Evolutionary conservation across 2,329 filamentous ascomycete species (phyloP).

Genomic region (Alternaria metachromatica): DNA sequence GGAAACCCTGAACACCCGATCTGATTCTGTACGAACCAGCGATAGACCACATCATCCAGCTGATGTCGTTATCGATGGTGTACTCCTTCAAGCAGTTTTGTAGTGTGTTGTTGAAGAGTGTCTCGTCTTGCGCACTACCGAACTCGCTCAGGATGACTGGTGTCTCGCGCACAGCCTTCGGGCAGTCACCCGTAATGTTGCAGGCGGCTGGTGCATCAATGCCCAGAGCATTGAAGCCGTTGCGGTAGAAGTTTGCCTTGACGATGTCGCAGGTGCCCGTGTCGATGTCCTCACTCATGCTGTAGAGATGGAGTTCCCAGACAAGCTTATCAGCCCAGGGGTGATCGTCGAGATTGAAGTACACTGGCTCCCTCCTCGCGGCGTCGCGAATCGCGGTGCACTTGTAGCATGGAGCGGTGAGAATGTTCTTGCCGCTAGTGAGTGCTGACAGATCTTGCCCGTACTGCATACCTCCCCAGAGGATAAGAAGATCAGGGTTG

Average conservation of each 20-base stretch:
- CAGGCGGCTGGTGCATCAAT: constrained; percentile 46
- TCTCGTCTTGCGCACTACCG: constrained; percentile 46
- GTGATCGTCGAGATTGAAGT: constrained; percentile 56
- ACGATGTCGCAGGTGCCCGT: constrained; percentile 58
- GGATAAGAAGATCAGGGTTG: constrained; percentile 61
- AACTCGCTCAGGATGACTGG: constrained; percentile 50
- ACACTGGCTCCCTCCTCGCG: constrained; percentile 51
- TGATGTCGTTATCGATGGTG: constrained; percentile 54
- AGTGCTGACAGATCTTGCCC: constrained; percentile 59
- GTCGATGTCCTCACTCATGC: constrained; percentile 47
- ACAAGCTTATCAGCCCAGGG: constrained; percentile 63
- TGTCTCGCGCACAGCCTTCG: constrained; percentile 42
- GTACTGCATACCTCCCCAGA: constrained; percentile 63
- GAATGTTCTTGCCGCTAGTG: constrained; percentile 47
- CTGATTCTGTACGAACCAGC: constrained; percentile 58
- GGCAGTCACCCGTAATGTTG: constrained; percentile 45
- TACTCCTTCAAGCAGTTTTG: constrained; percentile 56
- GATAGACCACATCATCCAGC: constrained; percentile 60
- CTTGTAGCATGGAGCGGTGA: constrained; percentile 50
- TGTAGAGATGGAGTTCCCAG: constrained; percentile 67
- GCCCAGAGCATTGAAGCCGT: constrained; percentile 57
- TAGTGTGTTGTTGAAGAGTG: constrained; percentile 54
- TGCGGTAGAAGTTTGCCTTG: constrained; percentile 58
- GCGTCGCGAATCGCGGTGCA: constrained; percentile 53
- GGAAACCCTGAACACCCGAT: constrained; percentile 54